phyloP scores from a whole-genome alignment of 805 yeast genomes.

The Saturnispora mendoncae region DNA sequence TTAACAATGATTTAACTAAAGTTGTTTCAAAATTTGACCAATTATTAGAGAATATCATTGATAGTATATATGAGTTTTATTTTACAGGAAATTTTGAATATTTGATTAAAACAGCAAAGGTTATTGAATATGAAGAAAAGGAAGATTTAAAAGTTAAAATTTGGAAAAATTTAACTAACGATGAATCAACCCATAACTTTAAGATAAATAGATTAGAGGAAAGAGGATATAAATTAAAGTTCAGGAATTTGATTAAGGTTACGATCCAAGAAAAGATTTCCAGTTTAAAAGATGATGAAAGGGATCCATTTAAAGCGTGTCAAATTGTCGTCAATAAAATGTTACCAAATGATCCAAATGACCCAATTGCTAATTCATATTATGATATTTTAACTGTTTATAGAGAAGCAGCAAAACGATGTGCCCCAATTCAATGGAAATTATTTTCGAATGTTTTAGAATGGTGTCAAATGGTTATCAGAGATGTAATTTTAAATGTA shows the following conservation, averaged over 20 bases:
- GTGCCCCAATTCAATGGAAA: conserved; percentile 71
- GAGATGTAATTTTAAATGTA: conserved; percentile 50
- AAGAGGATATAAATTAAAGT: conserved; percentile 55
- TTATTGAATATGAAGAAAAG: conserved; percentile 70
- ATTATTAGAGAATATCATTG: conserved; percentile 55
- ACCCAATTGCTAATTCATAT: conserved; percentile 49
- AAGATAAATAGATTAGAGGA: conserved; percentile 35
- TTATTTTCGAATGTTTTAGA: conserved; percentile 52
- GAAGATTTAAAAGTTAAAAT: conserved; percentile 55
- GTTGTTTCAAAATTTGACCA: conserved; percentile 53
- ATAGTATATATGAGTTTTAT: conserved; percentile 54
- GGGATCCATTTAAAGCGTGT: conserved; percentile 8
- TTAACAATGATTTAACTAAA: conserved; percentile 41
- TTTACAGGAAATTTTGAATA: conserved; percentile 60
- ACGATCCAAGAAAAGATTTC: conserved; percentile 60
- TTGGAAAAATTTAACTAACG: conserved; percentile 15
- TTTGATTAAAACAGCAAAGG: conserved; percentile 62
- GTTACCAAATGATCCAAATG: conserved; percentile 5
- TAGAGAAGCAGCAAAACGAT: conserved; percentile 43
- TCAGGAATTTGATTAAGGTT: conserved; percentile 48
- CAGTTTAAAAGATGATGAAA: conserved; percentile 2
- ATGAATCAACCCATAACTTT: background rate
- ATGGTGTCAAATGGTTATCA: conserved; percentile 59
- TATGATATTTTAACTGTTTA: conserved; percentile 70
- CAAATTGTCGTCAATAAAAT: conserved; percentile 5